Evolutionary conservation across 768 basidiomycete genomes (phyloP), one percentile per base, ranked within the genome.

Genomic region (Podaxis pistillaris): DNA sequence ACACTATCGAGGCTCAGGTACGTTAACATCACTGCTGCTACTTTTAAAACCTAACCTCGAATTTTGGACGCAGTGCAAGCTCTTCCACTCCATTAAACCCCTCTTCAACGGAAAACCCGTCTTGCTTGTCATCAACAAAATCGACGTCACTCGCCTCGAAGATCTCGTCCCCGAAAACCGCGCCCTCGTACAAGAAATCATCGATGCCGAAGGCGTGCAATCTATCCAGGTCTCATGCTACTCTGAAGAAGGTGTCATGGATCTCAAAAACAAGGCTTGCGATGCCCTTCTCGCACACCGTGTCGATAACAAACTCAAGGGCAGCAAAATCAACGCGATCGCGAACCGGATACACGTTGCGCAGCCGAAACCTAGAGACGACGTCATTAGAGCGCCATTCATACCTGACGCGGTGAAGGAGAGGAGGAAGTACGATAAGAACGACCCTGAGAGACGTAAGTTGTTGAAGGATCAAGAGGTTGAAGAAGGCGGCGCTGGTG

Each of bases 41-140:
- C 28, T 62, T 60, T 37, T 56, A 55, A 44, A 19, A 61, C 49
- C 30, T 19, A 8, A 60, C 12, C 17, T 36, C 40, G 8, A 33
- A 49, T 54, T 13, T 30, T 30, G 17, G 15, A 8, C 51, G 8
- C 69, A 98, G 92, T 97, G 95, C 83, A 92, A 97, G 81, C 88
- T 98, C 66, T 98, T 96, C 87, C 93, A 98, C 75, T 98, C 97
- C 55, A 98, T 99, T 79, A 98, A 98, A 77, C 97, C 97, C 41
- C 86, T 99, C 53, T 99, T 99, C 77, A 80, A 83, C 57, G 90
- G 90, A 74, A 98, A 98, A 76, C 96, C 96, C 46, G 92, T 90
- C 51, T 69, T 99, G 62, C 88, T 99, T 38, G 96, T 98, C 69
- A 88, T 98, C 76, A 99, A 99, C 86, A 99, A 99, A 84, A 89